Base-by-base conservation (phyloP, 768 basidiomycete genomes). In the Nevesoporus exiguus region DNA sequence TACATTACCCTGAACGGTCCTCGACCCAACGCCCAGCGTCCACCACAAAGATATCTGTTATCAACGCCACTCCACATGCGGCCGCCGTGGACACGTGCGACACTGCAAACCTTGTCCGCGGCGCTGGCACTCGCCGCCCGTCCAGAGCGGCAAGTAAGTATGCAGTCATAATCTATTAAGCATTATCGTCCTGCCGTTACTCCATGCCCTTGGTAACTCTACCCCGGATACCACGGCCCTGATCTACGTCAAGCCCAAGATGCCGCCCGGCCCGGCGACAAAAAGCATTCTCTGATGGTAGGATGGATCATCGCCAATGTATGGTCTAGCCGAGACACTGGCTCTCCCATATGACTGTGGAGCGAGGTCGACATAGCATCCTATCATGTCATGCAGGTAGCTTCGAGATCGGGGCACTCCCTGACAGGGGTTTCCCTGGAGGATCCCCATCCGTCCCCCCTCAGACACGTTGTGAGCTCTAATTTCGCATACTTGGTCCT, bases 391-490 rank as follows among this genome's bases (percentile, higher is more conserved):
- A 21, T n/a, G 43, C 24, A 10, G 5, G 19, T 15, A 31, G 22
- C 45, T 22, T 17, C 47, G 45, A 29, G 29, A 34, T 48, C 50
- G 24, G 19, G 22, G 17, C 40, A 14, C 37, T 14, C 21, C 36
- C 22, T 40, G 37, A 48, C 46, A 44, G 51, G 49, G 41, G 19
- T 5, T 40, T 21, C 39, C 19, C 30, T 25, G 33, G 33, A 50
- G 19, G 55, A 62, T 62, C 49, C 47, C 36, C 54, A 29, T 40
- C 11, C 34, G 17, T 45, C 36, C 54, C 19, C 45, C 14, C 15
- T 53, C n/a, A n/a, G n/a, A 60, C 59, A 62, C 56, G 60, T 62
- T 60, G 60, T 29, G 19, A 33, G 9, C 49, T 49, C 47, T 11
- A 56, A 37, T 30, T 42, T 27, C 13, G 8, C 5, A n/a, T 30